Percentiles rank a stretch among this genome's conserved stretches.
Evolutionary conservation across 192 early-diverging fungal species (phyloP).

Genomic region (Coemansia sp.): DNA sequence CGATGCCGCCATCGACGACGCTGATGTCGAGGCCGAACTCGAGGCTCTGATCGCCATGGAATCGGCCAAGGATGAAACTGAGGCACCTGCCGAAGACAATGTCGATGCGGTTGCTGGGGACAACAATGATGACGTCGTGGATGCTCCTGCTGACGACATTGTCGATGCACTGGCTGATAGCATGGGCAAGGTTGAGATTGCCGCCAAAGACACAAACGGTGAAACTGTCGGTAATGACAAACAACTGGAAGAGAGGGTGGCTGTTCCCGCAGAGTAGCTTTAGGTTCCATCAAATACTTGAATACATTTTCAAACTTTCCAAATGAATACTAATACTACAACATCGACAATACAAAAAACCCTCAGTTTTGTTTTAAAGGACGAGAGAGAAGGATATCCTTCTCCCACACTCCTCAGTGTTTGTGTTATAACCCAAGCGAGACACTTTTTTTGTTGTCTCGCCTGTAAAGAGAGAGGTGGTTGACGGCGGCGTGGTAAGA

Average conservation of each 20-base stretch:
- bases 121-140: not conserved
- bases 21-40: slow-evolving; percentile 40
- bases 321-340: not conserved
- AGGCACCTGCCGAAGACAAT: not conserved
- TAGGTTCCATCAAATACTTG: not conserved
- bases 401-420: not conserved
- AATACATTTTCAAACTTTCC: not conserved
- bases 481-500: not conserved
- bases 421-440: not conserved
- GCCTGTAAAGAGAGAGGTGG: not conserved
- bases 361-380: slow-evolving; percentile 1
- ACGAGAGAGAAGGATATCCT: not conserved
- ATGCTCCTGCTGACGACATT: slow-evolving; percentile 1
- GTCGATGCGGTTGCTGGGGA: not conserved
- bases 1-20: too few species aligned
- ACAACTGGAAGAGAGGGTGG: not conserved
- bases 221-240: not conserved
- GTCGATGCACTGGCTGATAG: slow-evolving; percentile 14
- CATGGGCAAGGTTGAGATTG: slow-evolving; percentile 24
- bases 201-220: not conserved
- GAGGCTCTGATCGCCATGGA: slow-evolving; percentile 22
- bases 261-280: not conserved
- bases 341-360: not conserved
- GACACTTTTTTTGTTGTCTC: not conserved
- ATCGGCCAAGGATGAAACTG: not conserved